Base-by-base conservation (phyloP, 208 protist species). In the Trypanosoma brucei region DNA sequence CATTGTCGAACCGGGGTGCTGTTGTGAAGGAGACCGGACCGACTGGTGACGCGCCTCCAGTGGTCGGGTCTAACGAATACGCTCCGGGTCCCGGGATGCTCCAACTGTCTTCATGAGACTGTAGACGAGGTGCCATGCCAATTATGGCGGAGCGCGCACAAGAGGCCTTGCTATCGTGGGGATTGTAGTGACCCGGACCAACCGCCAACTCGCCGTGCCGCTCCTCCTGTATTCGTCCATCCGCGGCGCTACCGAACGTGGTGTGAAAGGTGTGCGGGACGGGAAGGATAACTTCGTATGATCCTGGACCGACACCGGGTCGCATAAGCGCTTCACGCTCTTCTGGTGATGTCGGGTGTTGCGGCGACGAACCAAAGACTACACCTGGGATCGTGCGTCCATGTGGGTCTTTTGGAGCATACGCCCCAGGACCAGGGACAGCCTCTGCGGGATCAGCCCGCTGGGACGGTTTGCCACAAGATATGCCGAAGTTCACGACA, bases 41-140 rank as follows among this genome's bases (percentile, higher is more conserved):
- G 9, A 30, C 37, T 9, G 34, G 22, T 31, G 37, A 46, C 22
- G 22, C 22, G 22, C 22, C 22, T 22, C 22, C 22, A 22, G 22
- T 22, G 22, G 22, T 22, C 22, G 22, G 22, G 22, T 22, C 11
- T 46, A 38, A 38, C 4, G 46, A 7, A 44, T 69, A 69, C 39
- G 77, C 62, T n/a, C 81, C 81, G 1, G 81, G 81, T 22, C 81
- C 81, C 44, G 78, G 81, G 34, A 61, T 64, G 22, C 48, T 55
- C 40, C 54, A 7, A 13, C 48, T 49, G 3, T 44, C 62, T 37
- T 48, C 35, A 54, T 42, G 0, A 33, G 31, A 0, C 7, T 45
- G 64, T 39, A 57, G 44, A 33, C 64, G 55, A 42, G 64, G 44
- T 11, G 55, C 37, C 1, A 51, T 58, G 9, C 64, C 56, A 45